Evolutionary conservation across 306 rosid genomes (phyloP), one percentile per base, ranked within the genome.

Genomic region (Chamaecrista fasciculata): DNA sequence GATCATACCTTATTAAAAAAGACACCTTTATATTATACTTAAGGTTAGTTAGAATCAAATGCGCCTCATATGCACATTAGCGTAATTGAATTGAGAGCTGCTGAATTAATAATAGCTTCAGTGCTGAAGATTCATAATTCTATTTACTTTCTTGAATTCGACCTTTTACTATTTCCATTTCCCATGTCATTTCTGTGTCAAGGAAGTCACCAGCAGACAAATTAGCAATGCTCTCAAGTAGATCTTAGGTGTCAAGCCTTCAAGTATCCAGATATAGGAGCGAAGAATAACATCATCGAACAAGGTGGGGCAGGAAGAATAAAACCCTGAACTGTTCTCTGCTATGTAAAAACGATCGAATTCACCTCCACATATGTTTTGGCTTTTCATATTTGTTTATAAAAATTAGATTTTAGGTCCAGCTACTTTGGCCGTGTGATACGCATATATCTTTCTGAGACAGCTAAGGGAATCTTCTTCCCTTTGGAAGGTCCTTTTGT

Each of bases 401-500:
- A 42, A 69, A 61, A 15, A 50, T 61, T 72, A 57, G 7, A 42
- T 34, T 6, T 67, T 58, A 62, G 51, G 48, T 62, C 21, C 21
- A 12, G 37, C 15, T 47, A 46, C 18, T 11, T 60, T 46, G 64
- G 69, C 11, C 10, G 56, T 39, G 46, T 57, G 44, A 47, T 61
- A 25, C 62, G 63, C 51, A 68, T 51, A 26, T n/a, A 21, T 80
- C 72, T 66, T 51, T 66, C 28, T 26, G 0, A 40, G 78, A 68
- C 48, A 26, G 72, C 53, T 28, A 43, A 44, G 67, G 50, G 83
- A 81, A 82, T 82, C 75, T 82, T 82, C 18, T 61, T 8, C 64
- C 56, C 87, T 39, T 72, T 80, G 77, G 80, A 74, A 83, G 85
- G 74, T 80, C 62, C 61, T 80, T 66, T 44, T 25, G 26, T 67